phyloP scores from a whole-genome alignment of 192 early-diverging fungal species.

The Globomyces pollinis-pini region DNA sequence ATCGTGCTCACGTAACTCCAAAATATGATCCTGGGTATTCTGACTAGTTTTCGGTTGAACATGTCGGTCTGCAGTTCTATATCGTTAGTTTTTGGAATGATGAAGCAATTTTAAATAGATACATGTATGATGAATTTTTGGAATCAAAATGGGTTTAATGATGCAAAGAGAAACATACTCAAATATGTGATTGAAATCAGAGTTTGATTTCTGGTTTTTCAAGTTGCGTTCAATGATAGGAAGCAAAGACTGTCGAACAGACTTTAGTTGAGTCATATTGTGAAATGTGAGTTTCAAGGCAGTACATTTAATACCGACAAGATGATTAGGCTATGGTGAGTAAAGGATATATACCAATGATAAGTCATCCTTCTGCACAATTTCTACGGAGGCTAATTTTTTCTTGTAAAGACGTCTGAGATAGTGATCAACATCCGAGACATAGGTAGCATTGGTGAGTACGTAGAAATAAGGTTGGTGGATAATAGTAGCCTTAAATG shows the following conservation, averaged over 20 bases:
- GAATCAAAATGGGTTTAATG: too few relatives aligned
- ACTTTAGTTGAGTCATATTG: conserved; percentile 74
- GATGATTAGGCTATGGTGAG: conserved; percentile 80
- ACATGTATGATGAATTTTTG: too few relatives aligned
- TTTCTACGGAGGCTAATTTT: conserved; percentile 52
- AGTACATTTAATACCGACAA: conserved; percentile 61
- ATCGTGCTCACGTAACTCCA: conserved; percentile 94
- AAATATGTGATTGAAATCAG: too few relatives aligned
- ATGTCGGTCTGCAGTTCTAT: too few relatives aligned
- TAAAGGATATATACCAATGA: conserved; percentile 45
- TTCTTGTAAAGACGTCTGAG: conserved; percentile 62
- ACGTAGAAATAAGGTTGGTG: conserved; percentile 92
- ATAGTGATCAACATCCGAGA: conserved; percentile 81
- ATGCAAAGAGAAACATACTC: too few relatives aligned
- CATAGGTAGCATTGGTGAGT: conserved; percentile 54
- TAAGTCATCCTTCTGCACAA: conserved; percentile 76
- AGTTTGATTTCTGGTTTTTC: conserved; percentile 22
- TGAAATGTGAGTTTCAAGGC: conserved; percentile 74
- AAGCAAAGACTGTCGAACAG: conserved; percentile 65
- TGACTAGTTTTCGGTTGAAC: too few relatives aligned
- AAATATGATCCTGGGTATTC: conserved; percentile 69
- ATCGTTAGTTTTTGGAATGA: too few relatives aligned
- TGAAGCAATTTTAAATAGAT: too few relatives aligned
- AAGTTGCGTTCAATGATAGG: conserved; percentile 64
- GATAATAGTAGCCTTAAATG: conserved; percentile 79